These are phyloP conservation scores for Ophiostoma novo-ulmi DNA, from an alignment of 2,329 filamentous ascomycete genomes.

Conservation along the genomic window DNA sequence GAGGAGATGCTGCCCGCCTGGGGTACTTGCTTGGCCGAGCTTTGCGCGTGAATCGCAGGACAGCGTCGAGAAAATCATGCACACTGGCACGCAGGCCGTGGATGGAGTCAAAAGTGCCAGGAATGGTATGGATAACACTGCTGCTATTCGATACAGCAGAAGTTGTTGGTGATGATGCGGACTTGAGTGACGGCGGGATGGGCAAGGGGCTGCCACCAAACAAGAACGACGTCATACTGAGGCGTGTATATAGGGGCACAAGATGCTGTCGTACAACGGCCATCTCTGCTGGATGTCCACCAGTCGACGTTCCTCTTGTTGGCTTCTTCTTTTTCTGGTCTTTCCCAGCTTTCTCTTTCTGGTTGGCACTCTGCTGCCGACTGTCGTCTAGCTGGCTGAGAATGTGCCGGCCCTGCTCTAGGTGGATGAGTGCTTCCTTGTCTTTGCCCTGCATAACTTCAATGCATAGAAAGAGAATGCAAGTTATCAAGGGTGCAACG, in stretches of 20 bases:
- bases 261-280: not conserved
- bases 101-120: not conserved
- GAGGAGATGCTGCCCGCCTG: not conserved
- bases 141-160: not conserved
- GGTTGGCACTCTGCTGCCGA: not conserved
- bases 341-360: not conserved
- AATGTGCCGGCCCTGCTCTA: conserved; percentile 42
- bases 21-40: not conserved
- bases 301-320: not conserved
- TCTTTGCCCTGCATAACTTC: conserved; percentile 51
- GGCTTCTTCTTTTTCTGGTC: not conserved
- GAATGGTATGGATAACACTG: not conserved
- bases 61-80: not conserved
- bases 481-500: conserved; percentile 24
- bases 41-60: not conserved
- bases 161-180: not conserved
- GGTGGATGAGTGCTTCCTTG: conserved; percentile 42
- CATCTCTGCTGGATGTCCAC: not conserved
- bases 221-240: not conserved
- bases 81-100: not conserved
- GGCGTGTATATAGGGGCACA: not conserved
- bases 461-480: conserved; percentile 41
- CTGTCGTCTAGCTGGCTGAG: conserved; percentile 34
- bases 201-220: not conserved
- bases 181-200: not conserved